Evolutionary conservation across 805 yeast species (phyloP), one percentile per base, ranked within the genome.

Genomic region (Kodamaea restingae): DNA sequence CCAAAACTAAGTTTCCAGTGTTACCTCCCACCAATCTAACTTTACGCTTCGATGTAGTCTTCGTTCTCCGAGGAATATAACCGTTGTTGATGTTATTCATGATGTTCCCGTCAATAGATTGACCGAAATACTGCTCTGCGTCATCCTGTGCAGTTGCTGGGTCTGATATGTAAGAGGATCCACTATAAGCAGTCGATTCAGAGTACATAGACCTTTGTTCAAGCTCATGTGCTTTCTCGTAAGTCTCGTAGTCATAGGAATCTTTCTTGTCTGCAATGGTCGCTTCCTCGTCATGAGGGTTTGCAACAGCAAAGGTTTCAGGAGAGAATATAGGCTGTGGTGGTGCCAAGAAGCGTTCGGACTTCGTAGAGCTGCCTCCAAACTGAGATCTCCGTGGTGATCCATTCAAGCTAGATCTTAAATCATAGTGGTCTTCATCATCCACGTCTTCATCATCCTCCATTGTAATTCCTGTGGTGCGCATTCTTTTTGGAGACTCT

Each of bases 1-100:
- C 97, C 40, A 93, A 71, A 9, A 90, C 88, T 57, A 93, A 75
- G 52, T 91, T 80, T 51, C 96, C 95, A 38, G 81, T 70, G 41
- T 81, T 56, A 7, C 71, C 71, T 17, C 67, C 73, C 1, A 65
- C 84, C 34, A 88, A 75, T 54, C 80, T 65, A 58, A 85, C 87
- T 51, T 84, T 83, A 53, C 88, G 83, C 53, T 81, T 76, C 32
- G 81, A 73, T 47, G 76, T 72, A 2, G 85, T 76, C 52, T 81
- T 81, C 47, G 83, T 82, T 51, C 87, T 77, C 37, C 78, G 73
- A 7, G 86, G 85, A n/a, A 60, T 52, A 41, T 53, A 67, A 1
- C 66, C 67, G 39, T 53, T 55, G 28, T 52, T 61, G 50, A 61
- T 62, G 56, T 70, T 65, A 35, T 67, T 58, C 73, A 71, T 72